Evolutionary conservation across 768 basidiomycete genomes (phyloP), one percentile per base, ranked within the genome.

Genomic region (Amanita phalloides): DNA sequence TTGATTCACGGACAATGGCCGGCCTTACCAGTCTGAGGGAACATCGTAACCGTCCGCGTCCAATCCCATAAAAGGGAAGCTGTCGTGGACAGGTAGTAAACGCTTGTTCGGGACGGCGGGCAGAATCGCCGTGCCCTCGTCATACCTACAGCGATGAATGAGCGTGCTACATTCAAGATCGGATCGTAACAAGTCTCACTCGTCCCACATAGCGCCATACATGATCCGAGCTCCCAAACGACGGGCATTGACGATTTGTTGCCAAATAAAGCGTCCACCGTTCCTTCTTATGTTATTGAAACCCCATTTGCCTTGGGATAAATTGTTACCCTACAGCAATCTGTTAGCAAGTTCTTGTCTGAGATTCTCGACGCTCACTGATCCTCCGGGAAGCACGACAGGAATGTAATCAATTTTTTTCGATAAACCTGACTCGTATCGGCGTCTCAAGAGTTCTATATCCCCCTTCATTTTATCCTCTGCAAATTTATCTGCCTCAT

Each of bases 131-230:
- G 89, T 91, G 35, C 90, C 89, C 70, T 90, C 86, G 58, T 90
- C 87, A 56, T 90, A 90, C 64, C 84, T 86, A 56, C 46, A 53
- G 43, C 9, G 35, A 53, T 28, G 51, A 32, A 37, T 13, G 45
- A 38, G 35, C 51, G 54, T 38, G 28, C 42, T 30, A 41, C 30
- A 37, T n/a, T 52, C 45, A 44, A 17, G 48, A 45, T 45, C 26
- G 53, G 26, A 32, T 10, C 25, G 13, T 10, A 36, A 21, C 35
- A 47, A 25, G 25, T 67, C 74, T 60, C 54, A 79, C 82, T 90
- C 89, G 59, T 91, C 89, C 86, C 89, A 90, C 87, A 90, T 90
- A 6, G 87, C 86, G 21, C 84, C 83, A 55, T 90, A 90, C 49
- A 90, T 76, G 6, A 68, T 82, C 17, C 78, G 75, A 6, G 76